These are phyloP conservation scores for Macrophomina pseudophaseolina DNA, from an alignment of 2,329 filamentous ascomycete species.

Conservation along the genomic window DNA sequence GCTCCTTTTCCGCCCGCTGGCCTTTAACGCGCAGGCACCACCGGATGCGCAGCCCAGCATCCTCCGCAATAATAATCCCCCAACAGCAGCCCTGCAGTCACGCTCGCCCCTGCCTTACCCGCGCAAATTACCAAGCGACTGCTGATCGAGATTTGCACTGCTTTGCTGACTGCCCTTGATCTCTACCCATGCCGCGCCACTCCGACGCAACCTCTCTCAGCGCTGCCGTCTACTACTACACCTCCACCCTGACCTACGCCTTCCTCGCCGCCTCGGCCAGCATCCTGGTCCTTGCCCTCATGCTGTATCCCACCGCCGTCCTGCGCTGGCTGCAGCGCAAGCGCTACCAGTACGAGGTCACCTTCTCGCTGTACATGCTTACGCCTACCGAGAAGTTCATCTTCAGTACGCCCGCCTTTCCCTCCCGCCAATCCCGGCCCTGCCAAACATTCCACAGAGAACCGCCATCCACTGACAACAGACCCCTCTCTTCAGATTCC, in stretches of 20 bases:
- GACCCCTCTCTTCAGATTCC: constrained; percentile 66
- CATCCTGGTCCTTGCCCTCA: constrained; percentile 48
- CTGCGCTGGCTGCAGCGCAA: constrained; percentile 91
- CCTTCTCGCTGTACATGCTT: constrained; percentile 95
- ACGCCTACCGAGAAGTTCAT: constrained; percentile 95
- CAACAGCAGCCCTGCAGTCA: background rate
- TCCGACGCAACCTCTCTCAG: constrained; percentile 19
- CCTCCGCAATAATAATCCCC: constrained; percentile 21
- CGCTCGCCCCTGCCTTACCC: background rate
- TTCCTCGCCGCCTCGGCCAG: constrained; percentile 39
- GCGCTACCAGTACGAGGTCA: constrained; percentile 98
- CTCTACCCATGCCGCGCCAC: constrained; percentile 18
- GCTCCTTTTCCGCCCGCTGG: constrained; percentile 15
- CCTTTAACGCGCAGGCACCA: constrained; percentile 3
- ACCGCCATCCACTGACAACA: background rate
- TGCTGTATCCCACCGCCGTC: constrained; percentile 59
- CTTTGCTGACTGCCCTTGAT: background rate
- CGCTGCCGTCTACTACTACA: constrained; percentile 31
- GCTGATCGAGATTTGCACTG: constrained; percentile 20
- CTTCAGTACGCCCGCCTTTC: constrained; percentile 72
- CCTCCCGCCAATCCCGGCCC: background rate
- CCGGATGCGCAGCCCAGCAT: constrained; percentile 18
- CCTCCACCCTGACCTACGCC: constrained; percentile 42
- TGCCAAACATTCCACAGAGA: background rate
- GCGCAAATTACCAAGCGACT: constrained; percentile 5